These are phyloP conservation scores for Kwoniella sp. DNA, from an alignment of 768 basidiomycete genomes.

Conservation along the genomic window DNA sequence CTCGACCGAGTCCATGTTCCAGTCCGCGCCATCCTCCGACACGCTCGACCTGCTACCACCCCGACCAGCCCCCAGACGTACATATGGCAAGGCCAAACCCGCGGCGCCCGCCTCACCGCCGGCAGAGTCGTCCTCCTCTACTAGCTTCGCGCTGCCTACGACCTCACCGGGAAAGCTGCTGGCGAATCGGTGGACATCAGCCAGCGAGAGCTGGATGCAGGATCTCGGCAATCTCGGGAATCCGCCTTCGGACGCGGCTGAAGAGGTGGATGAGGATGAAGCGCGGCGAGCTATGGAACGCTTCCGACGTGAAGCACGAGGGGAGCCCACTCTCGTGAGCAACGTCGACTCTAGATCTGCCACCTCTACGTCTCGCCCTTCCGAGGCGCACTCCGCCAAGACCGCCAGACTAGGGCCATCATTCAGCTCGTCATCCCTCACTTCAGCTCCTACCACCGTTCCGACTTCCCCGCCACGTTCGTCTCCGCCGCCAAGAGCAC, in stretches of 20 bases:
- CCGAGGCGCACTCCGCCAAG: neutral
- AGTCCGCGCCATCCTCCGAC: constrained; percentile 3
- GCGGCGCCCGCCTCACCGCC: constrained; percentile 11
- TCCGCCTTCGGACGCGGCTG: constrained; percentile 4
- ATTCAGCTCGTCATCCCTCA: neutral
- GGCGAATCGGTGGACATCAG: constrained; percentile 11
- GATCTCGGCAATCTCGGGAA: constrained; percentile 11
- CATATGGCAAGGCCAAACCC: constrained; percentile 12
- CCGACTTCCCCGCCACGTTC: constrained; percentile 12
- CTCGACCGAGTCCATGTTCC: neutral
- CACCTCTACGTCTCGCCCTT: too few species aligned
- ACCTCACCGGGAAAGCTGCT: constrained; percentile 10
- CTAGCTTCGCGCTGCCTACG: neutral
- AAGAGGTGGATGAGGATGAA: constrained; percentile 13
- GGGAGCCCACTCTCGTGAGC: neutral
- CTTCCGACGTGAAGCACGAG: constrained; percentile 19
- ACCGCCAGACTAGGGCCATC: neutral
- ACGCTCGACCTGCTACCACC: constrained; percentile 9
- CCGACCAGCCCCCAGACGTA: constrained; percentile 8
- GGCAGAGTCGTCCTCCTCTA: neutral
- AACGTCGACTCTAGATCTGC: too few species aligned
- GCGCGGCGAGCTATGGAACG: constrained; percentile 14
- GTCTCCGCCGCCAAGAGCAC: constrained; percentile 3
- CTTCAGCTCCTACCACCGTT: constrained; percentile 6
- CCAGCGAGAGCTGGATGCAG: constrained; percentile 8